phyloP scores from a whole-genome alignment of 129 eudicot species.

The Lactuca saligna region DNA sequence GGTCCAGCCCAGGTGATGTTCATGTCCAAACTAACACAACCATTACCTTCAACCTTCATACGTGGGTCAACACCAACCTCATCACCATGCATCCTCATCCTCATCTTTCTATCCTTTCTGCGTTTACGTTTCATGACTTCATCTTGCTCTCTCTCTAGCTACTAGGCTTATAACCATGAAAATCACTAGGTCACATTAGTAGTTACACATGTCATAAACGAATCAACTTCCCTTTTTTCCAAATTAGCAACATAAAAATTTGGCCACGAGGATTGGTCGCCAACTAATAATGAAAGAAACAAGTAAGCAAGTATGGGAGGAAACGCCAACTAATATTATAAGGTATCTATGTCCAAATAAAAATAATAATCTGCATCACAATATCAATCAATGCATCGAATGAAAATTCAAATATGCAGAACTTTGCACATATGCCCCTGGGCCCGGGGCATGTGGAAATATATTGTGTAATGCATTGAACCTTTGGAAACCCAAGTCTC shows the following conservation, averaged over 20 bases:
- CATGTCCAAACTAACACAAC: constrained; percentile 14
- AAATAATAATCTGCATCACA: too few relatives aligned
- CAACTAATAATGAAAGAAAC: neutral
- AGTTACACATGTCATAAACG: neutral
- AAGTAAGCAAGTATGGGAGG: neutral
- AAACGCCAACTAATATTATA: neutral
- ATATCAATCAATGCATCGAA: neutral
- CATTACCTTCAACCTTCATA: neutral
- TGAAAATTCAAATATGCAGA: neutral
- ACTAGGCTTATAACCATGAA: neutral
- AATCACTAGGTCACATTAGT: neutral
- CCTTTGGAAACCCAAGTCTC: neutral
- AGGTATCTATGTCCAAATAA: neutral
- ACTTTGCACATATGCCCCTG: neutral
- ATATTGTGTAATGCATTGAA: neutral
- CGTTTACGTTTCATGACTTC: neutral
- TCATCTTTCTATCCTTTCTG: neutral
- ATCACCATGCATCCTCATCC: constrained; percentile 1
- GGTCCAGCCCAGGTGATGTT: constrained; percentile 20
- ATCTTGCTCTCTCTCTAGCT: neutral
- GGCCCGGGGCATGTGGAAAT: neutral
- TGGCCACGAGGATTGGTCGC: neutral
- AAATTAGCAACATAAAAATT: neutral
- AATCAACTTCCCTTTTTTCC: neutral
- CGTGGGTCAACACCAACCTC: constrained; percentile 17